A percentile compares a stretch with the other conserved stretches of the same genome.
These are phyloP conservation scores for Sporisorium reilianum DNA, from an alignment of 1,284 basidiomycete species.

Conservation along the genomic window DNA sequence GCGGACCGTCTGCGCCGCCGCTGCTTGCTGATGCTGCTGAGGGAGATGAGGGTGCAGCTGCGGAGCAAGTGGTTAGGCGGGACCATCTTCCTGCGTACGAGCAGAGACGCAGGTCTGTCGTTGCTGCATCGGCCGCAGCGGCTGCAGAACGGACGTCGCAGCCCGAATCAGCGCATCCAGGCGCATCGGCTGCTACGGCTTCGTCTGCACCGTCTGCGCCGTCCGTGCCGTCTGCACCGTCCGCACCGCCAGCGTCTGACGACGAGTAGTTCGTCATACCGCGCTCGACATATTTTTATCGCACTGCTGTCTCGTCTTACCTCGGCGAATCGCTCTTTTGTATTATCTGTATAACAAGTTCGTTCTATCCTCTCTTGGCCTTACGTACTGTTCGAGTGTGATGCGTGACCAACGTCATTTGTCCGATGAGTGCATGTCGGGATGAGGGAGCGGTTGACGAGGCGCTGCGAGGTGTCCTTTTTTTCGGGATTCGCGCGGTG, in stretches of 20 bases:
- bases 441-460: too few species aligned
- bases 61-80: neutral
- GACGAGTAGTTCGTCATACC: slow-evolving; percentile 2
- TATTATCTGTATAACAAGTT: slow-evolving; percentile 30
- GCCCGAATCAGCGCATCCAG: neutral
- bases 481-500: slow-evolving; percentile 3
- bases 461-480: too few species aligned
- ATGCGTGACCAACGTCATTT: too few species aligned
- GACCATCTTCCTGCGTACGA: slow-evolving; percentile 27
- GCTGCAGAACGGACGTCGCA: neutral
- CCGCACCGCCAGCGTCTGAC: slow-evolving; percentile 19
- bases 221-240: slow-evolving; percentile 19
- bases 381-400: too few species aligned
- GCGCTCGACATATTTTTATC: too few species aligned
- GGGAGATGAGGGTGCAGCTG: neutral
- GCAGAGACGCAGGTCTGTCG: slow-evolving; percentile 1
- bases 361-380: too few species aligned
- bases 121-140: neutral
- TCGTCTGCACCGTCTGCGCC: slow-evolving; percentile 6
- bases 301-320: too few species aligned
- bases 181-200: neutral
- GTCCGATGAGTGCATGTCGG: too few species aligned
- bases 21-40: slow-evolving; percentile 11
- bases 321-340: too few species aligned
- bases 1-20: slow-evolving; percentile 14